phyloP scores from a whole-genome alignment of 2,329 filamentous ascomycete species.

The Neopestalotiopsis rosae region DNA sequence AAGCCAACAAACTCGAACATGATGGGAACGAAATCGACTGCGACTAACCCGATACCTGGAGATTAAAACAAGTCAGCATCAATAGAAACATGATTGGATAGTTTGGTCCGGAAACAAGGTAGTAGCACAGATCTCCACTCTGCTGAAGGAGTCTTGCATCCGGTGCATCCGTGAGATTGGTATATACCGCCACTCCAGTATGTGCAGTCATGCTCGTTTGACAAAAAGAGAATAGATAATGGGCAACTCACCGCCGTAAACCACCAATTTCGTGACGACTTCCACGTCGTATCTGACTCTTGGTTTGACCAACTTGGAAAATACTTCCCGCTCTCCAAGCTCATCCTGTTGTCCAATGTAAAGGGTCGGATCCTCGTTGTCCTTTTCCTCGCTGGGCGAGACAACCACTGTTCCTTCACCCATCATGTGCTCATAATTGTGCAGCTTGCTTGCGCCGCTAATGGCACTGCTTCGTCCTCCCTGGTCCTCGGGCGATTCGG shows the following conservation, averaged over 20 bases:
- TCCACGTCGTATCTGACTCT: slow-evolving; percentile 97
- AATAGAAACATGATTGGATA: not conserved
- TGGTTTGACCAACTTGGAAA: slow-evolving; percentile 81
- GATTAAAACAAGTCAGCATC: slow-evolving; percentile 11
- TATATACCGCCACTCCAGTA: not conserved
- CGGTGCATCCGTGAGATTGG: not conserved
- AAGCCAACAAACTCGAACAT: slow-evolving; percentile 48
- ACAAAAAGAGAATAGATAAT: slow-evolving; percentile 10
- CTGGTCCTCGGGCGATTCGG: slow-evolving; percentile 35
- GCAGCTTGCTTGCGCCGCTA: slow-evolving; percentile 50
- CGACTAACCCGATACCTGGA: slow-evolving; percentile 37
- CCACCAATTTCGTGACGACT: slow-evolving; percentile 93
- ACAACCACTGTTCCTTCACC: slow-evolving; percentile 63
- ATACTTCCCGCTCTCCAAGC: slow-evolving; percentile 77
- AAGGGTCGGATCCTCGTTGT: slow-evolving; percentile 41
- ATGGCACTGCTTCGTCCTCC: slow-evolving; percentile 29
- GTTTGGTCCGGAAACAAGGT: not conserved
- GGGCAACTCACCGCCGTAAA: slow-evolving; percentile 78
- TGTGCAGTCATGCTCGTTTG: not conserved
- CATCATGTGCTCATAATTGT: slow-evolving; percentile 76
- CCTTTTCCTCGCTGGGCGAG: slow-evolving; percentile 37
- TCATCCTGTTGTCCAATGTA: slow-evolving; percentile 52
- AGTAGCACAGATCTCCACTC: not conserved
- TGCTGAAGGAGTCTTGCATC: slow-evolving; percentile 4
- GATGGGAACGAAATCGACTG: slow-evolving; percentile 49